These are phyloP conservation scores for Fusarium proliferatum DNA, from an alignment of 2,329 filamentous ascomycete genomes.

Conservation along the genomic window DNA sequence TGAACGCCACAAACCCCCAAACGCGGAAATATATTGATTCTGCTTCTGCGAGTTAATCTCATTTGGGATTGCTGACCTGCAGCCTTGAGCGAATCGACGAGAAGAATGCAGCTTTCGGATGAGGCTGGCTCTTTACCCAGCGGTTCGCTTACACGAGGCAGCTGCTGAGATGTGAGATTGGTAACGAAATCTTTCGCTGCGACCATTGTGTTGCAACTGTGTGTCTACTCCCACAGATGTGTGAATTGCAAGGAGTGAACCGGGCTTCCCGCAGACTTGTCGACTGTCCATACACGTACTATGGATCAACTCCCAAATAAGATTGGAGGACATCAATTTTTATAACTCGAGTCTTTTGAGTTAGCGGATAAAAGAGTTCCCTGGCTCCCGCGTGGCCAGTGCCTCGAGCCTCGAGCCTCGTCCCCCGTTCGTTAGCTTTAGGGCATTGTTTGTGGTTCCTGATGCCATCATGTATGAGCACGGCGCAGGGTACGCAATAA, in stretches of 20 bases:
- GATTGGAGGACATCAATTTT: constrained; percentile 18
- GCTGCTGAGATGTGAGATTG: constrained; percentile 31
- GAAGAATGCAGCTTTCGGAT: constrained; percentile 20
- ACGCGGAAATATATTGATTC: constrained; percentile 20
- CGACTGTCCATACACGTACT: neutral
- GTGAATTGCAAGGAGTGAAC: neutral
- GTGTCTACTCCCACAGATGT: neutral
- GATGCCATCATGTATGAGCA: constrained; percentile 24
- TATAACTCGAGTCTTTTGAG: constrained; percentile 22
- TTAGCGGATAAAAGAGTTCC: constrained; percentile 33
- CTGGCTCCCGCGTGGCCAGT: constrained; percentile 42
- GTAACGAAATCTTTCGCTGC: neutral
- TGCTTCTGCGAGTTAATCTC: constrained; percentile 31
- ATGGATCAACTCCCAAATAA: constrained; percentile 22
- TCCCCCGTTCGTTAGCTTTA: constrained; percentile 12
- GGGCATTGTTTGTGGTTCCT: constrained; percentile 14
- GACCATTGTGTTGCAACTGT: neutral
- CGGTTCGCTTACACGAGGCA: constrained; percentile 18
- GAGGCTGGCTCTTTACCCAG: constrained; percentile 19
- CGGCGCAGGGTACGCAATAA: neutral
- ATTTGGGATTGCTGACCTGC: constrained; percentile 30
- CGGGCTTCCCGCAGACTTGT: neutral
- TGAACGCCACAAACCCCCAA: constrained; percentile 15
- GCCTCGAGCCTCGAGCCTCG: constrained; percentile 24
- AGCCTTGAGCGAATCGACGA: constrained; percentile 27